Base-by-base conservation (phyloP, 2,329 filamentous ascomycete species). In the Coniosporium tulheliwenetii region DNA sequence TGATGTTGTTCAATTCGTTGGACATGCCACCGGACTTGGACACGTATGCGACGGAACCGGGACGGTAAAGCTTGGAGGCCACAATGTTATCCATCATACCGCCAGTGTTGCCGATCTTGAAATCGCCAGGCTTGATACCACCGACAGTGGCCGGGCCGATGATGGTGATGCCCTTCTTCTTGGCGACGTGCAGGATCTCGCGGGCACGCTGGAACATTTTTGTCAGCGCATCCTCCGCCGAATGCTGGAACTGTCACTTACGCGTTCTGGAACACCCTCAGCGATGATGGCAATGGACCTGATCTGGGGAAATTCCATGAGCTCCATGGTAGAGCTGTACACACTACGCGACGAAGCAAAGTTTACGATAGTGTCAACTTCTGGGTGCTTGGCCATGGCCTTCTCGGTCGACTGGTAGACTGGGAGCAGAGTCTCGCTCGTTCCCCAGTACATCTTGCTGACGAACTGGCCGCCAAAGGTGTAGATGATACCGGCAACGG, bases 11-110 rank as follows among this genome's bases (percentile, higher is more conserved):
- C 59, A 98, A 71, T 74, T 98, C 91, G 76, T 98, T 98, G 67
- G 91, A 96, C 91, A 98, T 98, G 70, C 91, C 91, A 62, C 91
- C 91, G 44, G 91, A 98, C 77, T 98, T 98, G 75, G 89, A 96
- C 66, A 98, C 91, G 67, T 98, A 98, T 56, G 85, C 91, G 52
- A 98, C 87, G 54, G 91, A 96, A 56, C 91, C 91, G 71, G 91
- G 91, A 68, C 91, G 89, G 80, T 98, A 98, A 46, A 98, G 85
- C 80, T 98, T 98, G 64, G 91, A 96, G 54, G 91, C 86, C 49
- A 98, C 91, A 58, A 98, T 98, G 78, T 98, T 98, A 77, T 98
- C 91, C 91, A 98, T 98, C 91, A 98, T 98, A 67, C 91, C 91
- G 77, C 91, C 91, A 57, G 91, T 98, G 77, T 98, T 98, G 64